Conservation (phyloP, 2,329 filamentous ascomycete genomes). For the Beauveria medogensis region DNA sequence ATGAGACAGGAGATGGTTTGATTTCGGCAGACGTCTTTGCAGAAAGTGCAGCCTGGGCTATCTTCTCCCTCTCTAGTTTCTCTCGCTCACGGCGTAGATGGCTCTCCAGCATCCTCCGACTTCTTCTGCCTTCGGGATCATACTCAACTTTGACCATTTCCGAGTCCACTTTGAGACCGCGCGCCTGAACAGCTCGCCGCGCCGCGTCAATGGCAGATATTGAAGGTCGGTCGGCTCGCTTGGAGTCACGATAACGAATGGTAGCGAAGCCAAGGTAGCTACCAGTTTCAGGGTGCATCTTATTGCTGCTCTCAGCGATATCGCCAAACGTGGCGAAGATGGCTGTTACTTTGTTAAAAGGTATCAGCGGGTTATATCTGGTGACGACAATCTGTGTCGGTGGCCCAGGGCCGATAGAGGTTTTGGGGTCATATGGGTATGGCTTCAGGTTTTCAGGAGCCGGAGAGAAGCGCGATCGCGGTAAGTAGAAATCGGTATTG, state of each 20-base stretch:
- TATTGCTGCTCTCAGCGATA: conserved; percentile 84
- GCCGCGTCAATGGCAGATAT: conserved; percentile 73
- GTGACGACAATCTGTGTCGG: conserved; percentile 86
- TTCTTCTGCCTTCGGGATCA: conserved; percentile 81
- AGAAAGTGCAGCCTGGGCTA: conserved; percentile 21
- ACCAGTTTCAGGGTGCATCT: conserved; percentile 89
- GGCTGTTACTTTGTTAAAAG: conserved; percentile 67
- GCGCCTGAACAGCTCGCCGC: conserved; percentile 66
- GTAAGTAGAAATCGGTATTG: conserved; percentile 61
- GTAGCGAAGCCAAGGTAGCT: conserved; percentile 91
- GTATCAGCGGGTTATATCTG: conserved; percentile 88
- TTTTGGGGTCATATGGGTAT: conserved; percentile 72
- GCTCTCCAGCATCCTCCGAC: conserved; percentile 67
- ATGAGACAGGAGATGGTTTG: conserved; percentile 22
- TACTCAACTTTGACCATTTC: conserved; percentile 74
- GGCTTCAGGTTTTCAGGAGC: conserved; percentile 73
- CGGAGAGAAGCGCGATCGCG: conserved; percentile 62
- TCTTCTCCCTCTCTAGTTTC: conserved; percentile 39
- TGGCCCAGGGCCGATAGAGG: conserved; percentile 81
- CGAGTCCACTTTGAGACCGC: conserved; percentile 71
- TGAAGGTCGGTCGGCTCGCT: conserved; percentile 32
- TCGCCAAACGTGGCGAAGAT: conserved; percentile 78
- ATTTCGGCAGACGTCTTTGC: conserved; percentile 30
- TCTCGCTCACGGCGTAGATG: conserved; percentile 62
- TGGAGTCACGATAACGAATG: conserved; percentile 75